phyloP scores from a whole-genome alignment of 2,329 filamentous ascomycete species.

The Ascochyta pisi region DNA sequence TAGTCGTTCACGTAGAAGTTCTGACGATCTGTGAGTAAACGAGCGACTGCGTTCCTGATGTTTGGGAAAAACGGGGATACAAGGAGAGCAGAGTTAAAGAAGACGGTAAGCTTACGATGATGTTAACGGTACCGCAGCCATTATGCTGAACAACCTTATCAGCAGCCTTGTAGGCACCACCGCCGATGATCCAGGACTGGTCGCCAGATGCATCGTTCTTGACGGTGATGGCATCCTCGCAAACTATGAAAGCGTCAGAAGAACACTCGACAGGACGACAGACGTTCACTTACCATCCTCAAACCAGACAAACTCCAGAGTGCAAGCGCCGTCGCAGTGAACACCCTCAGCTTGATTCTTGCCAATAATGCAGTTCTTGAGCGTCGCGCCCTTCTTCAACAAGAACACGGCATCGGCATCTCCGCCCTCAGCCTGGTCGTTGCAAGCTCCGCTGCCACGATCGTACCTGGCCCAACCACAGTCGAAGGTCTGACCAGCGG shows the following conservation, averaged over 20 bases:
- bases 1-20: slow-evolving; percentile 37
- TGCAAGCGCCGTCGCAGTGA: slow-evolving; percentile 57
- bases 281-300: slow-evolving; percentile 21
- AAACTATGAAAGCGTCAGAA: slow-evolving; percentile 29
- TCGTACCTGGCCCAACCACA: slow-evolving; percentile 27
- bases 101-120: slow-evolving; percentile 18
- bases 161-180: slow-evolving; percentile 40
- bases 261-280: neutral
- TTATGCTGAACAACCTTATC: slow-evolving; percentile 51
- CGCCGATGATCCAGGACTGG: slow-evolving; percentile 47
- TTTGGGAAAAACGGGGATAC: neutral
- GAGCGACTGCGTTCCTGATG: too few species aligned
- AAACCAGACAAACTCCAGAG: slow-evolving; percentile 54
- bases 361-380: slow-evolving; percentile 62
- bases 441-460: slow-evolving; percentile 27
- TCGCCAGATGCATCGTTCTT: slow-evolving; percentile 32
- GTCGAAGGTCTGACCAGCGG: slow-evolving; percentile 23
- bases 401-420: slow-evolving; percentile 58
- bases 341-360: slow-evolving; percentile 58
- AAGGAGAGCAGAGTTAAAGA: neutral
- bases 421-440: slow-evolving; percentile 22
- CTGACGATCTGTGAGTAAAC: neutral
- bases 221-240: slow-evolving; percentile 44
- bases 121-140: slow-evolving; percentile 44
- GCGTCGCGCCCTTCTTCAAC: slow-evolving; percentile 55